These are phyloP conservation scores for Tylopilus felleus DNA, from an alignment of 768 basidiomycete genomes.

Conservation along the genomic window DNA sequence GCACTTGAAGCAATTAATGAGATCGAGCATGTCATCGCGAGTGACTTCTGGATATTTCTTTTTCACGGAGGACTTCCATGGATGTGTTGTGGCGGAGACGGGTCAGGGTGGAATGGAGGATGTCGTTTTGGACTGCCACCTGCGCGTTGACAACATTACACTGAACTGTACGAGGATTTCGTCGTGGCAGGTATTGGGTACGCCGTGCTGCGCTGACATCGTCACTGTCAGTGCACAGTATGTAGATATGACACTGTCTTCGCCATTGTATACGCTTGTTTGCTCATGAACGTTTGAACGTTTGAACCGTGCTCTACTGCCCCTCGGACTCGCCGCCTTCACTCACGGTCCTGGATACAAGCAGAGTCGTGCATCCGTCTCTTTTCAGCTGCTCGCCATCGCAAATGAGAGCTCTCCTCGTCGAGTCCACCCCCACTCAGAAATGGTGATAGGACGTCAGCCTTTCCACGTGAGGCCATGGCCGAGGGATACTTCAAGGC, in stretches of 20 bases:
- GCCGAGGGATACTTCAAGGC: slow-evolving; percentile 91
- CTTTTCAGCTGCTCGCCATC: slow-evolving; percentile 74
- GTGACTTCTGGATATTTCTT: slow-evolving; percentile 91
- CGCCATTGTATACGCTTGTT: too few relatives aligned
- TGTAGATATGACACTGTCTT: too few relatives aligned
- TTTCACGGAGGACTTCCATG: slow-evolving; percentile 86
- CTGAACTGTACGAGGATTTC: background rate
- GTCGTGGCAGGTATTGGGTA: too few relatives aligned
- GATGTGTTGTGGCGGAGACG: slow-evolving; percentile 19
- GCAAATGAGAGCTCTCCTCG: slow-evolving; percentile 61
- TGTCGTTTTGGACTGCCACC: slow-evolving; percentile 4
- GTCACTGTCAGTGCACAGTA: too few relatives aligned
- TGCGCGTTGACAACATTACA: too few relatives aligned
- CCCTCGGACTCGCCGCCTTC: slow-evolving; percentile 46
- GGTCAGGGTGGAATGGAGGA: background rate
- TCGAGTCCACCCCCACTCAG: slow-evolving; percentile 43
- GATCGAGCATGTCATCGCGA: slow-evolving; percentile 90
- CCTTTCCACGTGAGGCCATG: slow-evolving; percentile 70
- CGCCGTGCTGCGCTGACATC: too few relatives aligned
- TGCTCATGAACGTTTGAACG: background rate
- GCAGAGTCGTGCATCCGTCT: slow-evolving; percentile 60
- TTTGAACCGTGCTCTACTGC: too few relatives aligned
- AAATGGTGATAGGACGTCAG: slow-evolving; percentile 14
- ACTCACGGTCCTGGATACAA: slow-evolving; percentile 21
- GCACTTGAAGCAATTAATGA: slow-evolving; percentile 95